These are phyloP conservation scores for Colletotrichum sp. DNA, from an alignment of 2,329 filamentous ascomycete genomes.

Conservation along the genomic window DNA sequence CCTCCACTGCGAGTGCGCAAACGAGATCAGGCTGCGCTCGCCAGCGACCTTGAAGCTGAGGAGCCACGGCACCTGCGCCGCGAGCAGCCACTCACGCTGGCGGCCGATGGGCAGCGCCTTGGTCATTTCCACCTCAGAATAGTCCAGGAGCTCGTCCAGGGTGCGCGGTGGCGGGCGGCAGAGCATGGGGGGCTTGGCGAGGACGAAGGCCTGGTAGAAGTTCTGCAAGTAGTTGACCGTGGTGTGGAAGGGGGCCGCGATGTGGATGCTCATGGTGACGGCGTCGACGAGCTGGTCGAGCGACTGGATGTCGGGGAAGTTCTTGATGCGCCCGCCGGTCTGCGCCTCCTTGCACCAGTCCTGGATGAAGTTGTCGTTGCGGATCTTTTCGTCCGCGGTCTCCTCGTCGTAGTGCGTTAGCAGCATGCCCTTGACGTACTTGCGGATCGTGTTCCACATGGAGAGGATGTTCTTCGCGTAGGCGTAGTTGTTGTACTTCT, in stretches of 20 bases:
- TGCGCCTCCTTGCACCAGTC: constrained; percentile 47
- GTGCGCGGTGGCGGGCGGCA: constrained; percentile 36
- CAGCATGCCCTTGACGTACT: constrained; percentile 46
- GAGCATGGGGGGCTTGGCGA: constrained; percentile 46
- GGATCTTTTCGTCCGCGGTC: constrained; percentile 32
- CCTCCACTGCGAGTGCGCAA: constrained; percentile 41
- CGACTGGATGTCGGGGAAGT: constrained; percentile 47
- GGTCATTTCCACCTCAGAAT: constrained; percentile 37
- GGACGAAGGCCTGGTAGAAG: constrained; percentile 54
- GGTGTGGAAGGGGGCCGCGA: constrained; percentile 54
- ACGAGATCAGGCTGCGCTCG: constrained; percentile 44
- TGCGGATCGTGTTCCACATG: constrained; percentile 47
- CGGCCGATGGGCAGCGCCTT: constrained; percentile 45
- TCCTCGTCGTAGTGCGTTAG: constrained; percentile 33
- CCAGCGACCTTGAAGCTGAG: constrained; percentile 46
- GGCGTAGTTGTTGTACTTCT: constrained; percentile 52
- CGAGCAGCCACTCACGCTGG: constrained; percentile 48
- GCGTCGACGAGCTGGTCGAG: constrained; percentile 47
- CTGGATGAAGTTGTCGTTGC: constrained; percentile 35
- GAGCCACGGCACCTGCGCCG: constrained; percentile 49
- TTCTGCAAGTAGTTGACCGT: constrained; percentile 57
- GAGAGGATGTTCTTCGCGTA: constrained; percentile 50
- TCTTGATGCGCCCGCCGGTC: constrained; percentile 40
- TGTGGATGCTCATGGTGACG: constrained; percentile 57
- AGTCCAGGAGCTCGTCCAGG: constrained; percentile 33